Percentiles rank a stretch among this genome's conserved stretches.
phyloP scores from a whole-genome alignment of 2,329 filamentous ascomycete genomes.

The Meredithiella fracta region DNA sequence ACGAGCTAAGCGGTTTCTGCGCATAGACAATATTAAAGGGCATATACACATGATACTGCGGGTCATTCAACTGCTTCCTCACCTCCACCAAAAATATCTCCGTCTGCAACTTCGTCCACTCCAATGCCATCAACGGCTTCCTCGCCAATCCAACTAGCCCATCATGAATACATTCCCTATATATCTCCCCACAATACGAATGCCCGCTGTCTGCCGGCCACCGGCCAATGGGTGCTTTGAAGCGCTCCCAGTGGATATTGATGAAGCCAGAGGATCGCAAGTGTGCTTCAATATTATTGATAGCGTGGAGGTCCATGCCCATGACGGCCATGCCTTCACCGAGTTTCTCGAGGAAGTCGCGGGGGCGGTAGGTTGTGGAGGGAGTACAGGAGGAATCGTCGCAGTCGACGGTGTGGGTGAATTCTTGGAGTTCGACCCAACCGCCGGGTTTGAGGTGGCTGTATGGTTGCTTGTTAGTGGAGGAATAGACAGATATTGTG shows the following conservation, averaged over 20 bases:
- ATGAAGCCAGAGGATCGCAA: conserved; percentile 28
- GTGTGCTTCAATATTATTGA: conserved; percentile 23
- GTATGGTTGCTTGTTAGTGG: not conserved
- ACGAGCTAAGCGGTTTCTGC: conserved; percentile 21
- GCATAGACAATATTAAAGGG: conserved; percentile 25
- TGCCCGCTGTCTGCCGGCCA: conserved; percentile 28
- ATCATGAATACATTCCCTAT: conserved; percentile 27
- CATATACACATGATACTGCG: conserved; percentile 25
- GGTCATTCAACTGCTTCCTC: conserved; percentile 24
- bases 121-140: conserved; percentile 25
- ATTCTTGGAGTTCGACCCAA: conserved; percentile 34
- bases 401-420: conserved; percentile 25
- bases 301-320: conserved; percentile 27
- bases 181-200: conserved; percentile 29
- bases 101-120: conserved; percentile 27
- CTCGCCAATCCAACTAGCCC: conserved; percentile 25
- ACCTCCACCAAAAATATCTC: conserved; percentile 29
- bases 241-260: conserved; percentile 24
- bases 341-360: conserved; percentile 29
- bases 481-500: no score
- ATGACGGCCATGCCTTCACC: conserved; percentile 25
- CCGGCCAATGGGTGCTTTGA: conserved; percentile 32
- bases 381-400: conserved; percentile 29
- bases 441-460: conserved; percentile 37
- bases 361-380: conserved; percentile 28